A percentile compares a stretch with the other conserved stretches of the same genome.
Evolutionary conservation across 129 eudicot species (phyloP).

Genomic region (Chrysanthemum makinoi): DNA sequence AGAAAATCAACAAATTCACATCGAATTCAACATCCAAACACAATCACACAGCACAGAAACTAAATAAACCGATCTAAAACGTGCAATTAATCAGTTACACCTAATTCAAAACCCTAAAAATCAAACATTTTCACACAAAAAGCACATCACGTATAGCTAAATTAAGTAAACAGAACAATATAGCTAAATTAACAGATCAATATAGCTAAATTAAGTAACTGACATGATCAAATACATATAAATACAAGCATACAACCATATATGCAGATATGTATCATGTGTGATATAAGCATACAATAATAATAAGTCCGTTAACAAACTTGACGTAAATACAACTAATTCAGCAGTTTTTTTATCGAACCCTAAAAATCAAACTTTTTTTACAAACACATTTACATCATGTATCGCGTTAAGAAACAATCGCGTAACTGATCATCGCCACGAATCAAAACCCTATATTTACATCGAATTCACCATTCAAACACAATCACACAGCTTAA

Average conservation of each 20-base stretch:
- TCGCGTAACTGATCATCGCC: slow-evolving; percentile 1
- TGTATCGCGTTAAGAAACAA: background rate
- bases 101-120: no score
- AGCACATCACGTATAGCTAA: no score
- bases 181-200: no score
- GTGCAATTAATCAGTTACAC: no score
- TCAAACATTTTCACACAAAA: slow-evolving; percentile 13
- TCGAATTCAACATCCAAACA: no score
- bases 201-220: no score
- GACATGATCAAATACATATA: no score
- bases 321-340: slow-evolving; percentile 27
- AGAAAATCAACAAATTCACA: background rate
- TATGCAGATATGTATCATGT: background rate
- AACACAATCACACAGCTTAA: no score
- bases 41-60: no score
- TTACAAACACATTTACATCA: background rate
- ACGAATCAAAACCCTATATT: slow-evolving; percentile 8
- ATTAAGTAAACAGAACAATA: background rate
- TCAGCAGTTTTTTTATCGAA: slow-evolving; percentile 24
- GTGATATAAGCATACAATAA: background rate
- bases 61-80: no score
- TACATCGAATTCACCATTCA: no score
- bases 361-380: slow-evolving; percentile 25
- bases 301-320: no score
- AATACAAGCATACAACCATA: background rate